A percentile compares a stretch with the other conserved stretches of the same genome.
Evolutionary conservation across 148 eudicot species (phyloP).

Genomic region (Persicaria tinctoria): DNA sequence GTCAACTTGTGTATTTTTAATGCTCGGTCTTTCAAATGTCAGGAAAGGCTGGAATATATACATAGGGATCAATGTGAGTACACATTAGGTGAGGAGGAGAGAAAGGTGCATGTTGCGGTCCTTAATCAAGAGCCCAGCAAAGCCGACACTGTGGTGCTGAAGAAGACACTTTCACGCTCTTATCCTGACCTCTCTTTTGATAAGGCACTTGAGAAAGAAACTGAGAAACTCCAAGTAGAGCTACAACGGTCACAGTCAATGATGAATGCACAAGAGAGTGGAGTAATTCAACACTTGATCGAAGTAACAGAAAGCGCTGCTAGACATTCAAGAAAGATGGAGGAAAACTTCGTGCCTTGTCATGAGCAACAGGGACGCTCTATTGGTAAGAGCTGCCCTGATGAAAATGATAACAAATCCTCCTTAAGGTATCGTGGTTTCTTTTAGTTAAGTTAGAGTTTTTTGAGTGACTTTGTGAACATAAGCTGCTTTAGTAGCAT

Average conservation of each 20-base stretch:
- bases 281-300: slow-evolving; percentile 34
- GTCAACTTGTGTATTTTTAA: neutral
- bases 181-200: slow-evolving; percentile 29
- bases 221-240: slow-evolving; percentile 29
- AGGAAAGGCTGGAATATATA: slow-evolving; percentile 33
- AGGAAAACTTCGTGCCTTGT: neutral
- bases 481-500: neutral
- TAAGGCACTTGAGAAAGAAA: slow-evolving; percentile 31
- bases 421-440: slow-evolving; percentile 9
- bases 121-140: slow-evolving; percentile 23
- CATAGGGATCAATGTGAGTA: slow-evolving; percentile 31
- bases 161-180: slow-evolving; percentile 32
- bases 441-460: neutral
- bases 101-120: slow-evolving; percentile 24
- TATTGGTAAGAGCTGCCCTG: slow-evolving; percentile 14
- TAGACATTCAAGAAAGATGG: slow-evolving; percentile 1
- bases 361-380: slow-evolving; percentile 14
- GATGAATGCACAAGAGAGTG: slow-evolving; percentile 22
- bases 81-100: slow-evolving; percentile 33
- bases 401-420: neutral
- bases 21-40: neutral
- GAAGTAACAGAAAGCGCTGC: slow-evolving; percentile 26
- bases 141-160: slow-evolving; percentile 22
- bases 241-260: slow-evolving; percentile 29
- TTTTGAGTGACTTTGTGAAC: neutral